phyloP scores from a whole-genome alignment of 1,284 basidiomycete genomes.

The Cerioporus squamosus region DNA sequence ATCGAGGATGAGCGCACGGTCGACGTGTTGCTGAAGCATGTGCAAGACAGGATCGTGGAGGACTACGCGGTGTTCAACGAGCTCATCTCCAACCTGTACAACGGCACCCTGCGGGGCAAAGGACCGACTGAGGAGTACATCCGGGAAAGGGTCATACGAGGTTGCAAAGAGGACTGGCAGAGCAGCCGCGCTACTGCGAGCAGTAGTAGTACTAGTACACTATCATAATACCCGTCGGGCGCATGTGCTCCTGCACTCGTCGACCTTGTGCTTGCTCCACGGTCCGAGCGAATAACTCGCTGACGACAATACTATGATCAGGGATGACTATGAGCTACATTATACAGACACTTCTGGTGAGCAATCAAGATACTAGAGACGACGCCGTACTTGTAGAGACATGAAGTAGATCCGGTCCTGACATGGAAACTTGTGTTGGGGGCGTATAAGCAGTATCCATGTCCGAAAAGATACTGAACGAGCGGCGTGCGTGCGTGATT shows the following conservation, averaged over 20 bases:
- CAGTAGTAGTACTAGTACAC: not conserved
- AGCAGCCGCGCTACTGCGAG: not conserved
- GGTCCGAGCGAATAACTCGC: too few relatives aligned
- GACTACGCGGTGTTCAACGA: slow-evolving; percentile 74
- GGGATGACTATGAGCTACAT: slow-evolving; percentile 7
- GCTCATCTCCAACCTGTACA: slow-evolving; percentile 44
- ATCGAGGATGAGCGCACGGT: slow-evolving; percentile 82
- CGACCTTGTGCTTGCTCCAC: too few relatives aligned
- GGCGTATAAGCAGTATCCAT: slow-evolving; percentile 5
- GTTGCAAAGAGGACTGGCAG: slow-evolving; percentile 32
- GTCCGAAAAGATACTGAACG: not conserved
- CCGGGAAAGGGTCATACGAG: slow-evolving; percentile 37
- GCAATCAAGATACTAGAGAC: slow-evolving; percentile 7
- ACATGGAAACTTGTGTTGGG: not conserved
- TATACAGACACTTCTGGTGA: slow-evolving; percentile 11
- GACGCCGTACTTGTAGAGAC: slow-evolving; percentile 4
- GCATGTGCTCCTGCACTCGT: too few relatives aligned
- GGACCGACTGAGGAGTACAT: slow-evolving; percentile 43
- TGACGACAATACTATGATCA: not conserved
- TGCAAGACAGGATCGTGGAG: slow-evolving; percentile 75
- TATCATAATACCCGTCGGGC: not conserved
- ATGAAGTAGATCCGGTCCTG: slow-evolving; percentile 4
- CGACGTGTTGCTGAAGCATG: slow-evolving; percentile 74
- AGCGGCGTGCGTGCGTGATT: not conserved
- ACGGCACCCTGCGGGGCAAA: slow-evolving; percentile 38